Evolutionary conservation across 1,284 basidiomycete species (phyloP).

Genomic region (Cutaneotrichosporon daszewskae): DNA sequence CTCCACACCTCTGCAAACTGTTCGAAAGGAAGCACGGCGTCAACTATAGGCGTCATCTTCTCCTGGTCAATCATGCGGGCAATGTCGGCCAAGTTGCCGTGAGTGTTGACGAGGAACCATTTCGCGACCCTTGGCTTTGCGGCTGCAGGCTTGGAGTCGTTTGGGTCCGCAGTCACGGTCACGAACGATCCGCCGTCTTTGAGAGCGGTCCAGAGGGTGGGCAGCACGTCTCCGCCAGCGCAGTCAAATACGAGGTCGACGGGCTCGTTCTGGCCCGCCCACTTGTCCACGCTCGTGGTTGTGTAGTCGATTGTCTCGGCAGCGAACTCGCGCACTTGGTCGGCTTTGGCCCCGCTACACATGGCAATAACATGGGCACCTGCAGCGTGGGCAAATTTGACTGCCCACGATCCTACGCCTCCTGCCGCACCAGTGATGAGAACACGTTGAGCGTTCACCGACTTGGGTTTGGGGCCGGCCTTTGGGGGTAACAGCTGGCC

Average conservation of each 20-base stretch:
- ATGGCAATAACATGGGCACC: constrained; percentile 6
- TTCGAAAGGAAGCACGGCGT: constrained; percentile 11
- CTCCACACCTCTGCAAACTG: constrained; percentile 8
- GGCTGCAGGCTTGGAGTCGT: constrained; percentile 1
- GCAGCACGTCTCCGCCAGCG: constrained; percentile 3
- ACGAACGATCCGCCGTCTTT: constrained; percentile 9
- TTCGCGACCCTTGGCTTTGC: neutral
- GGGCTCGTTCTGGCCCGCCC: neutral
- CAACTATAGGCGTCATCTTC: constrained; percentile 8
- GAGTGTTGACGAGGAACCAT: constrained; percentile 17
- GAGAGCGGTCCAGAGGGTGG: constrained; percentile 7
- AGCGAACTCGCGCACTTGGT: constrained; percentile 1
- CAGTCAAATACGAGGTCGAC: constrained; percentile 15
- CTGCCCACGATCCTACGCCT: constrained; percentile 9
- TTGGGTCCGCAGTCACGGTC: constrained; percentile 8
- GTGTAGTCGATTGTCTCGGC: constrained; percentile 9
- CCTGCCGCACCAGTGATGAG: constrained; percentile 10
- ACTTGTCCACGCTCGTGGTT: neutral
- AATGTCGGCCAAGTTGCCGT: constrained; percentile 11
- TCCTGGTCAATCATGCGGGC: constrained; percentile 1
- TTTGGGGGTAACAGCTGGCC: too few species aligned
- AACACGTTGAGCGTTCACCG: too few species aligned
- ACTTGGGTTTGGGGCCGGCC: neutral
- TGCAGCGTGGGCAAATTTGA: constrained; percentile 3
- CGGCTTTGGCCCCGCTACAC: neutral